Evolutionary conservation across 1,284 basidiomycete species (phyloP), one percentile per base, ranked within the genome.

Genomic region (Xanthoconium separans): DNA sequence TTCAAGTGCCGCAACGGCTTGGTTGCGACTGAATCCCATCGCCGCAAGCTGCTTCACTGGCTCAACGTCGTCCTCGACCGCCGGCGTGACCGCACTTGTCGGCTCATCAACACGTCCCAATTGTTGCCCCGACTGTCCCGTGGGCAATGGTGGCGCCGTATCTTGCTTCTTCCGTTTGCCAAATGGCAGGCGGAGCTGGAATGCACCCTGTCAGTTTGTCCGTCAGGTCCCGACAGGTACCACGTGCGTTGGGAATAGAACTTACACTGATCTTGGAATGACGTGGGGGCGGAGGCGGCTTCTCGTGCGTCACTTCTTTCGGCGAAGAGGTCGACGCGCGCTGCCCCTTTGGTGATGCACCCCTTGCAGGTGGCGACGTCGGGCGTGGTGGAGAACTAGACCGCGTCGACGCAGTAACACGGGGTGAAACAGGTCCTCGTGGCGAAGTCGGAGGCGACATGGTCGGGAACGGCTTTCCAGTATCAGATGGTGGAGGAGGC

Each of bases 21-120:
- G 85, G n/a, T 76, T 71, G 46, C 91, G 82, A 61, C 80, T 85
- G 75, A 94, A 94, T 37, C 92, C 91, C 91, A 94, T 93, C 30
- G 77, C 80, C 46, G 81, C 82, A 43, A 94, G 74, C 61, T 87
- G 85, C 66, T 89, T 92, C 33, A 94, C 88, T 0, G 83, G 74
- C 59, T 87, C 84, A 6, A 87, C 83, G 58, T 93, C 91, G 57
- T 91, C 89, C 30, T 85, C 85, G 11, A 78, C 76, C 2, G 79
- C 79, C 1, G 87, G 82, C 6, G 84, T 80, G 8, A 61, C 63
- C 27, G 60, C 57, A 10, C 50, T 43, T 27, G 27, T 27, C 7
- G 79, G 73, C 52, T 82, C 79, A 53, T 84, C 63, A 20, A 77
- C 70, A 65, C 82, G 73, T 54, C 77, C 66, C 12, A 78, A 66